A percentile compares a stretch with the other conserved stretches of the same genome.
Conservation (phyloP, 2,329 filamentous ascomycete genomes). For the Talaromyces atroroseus region DNA sequence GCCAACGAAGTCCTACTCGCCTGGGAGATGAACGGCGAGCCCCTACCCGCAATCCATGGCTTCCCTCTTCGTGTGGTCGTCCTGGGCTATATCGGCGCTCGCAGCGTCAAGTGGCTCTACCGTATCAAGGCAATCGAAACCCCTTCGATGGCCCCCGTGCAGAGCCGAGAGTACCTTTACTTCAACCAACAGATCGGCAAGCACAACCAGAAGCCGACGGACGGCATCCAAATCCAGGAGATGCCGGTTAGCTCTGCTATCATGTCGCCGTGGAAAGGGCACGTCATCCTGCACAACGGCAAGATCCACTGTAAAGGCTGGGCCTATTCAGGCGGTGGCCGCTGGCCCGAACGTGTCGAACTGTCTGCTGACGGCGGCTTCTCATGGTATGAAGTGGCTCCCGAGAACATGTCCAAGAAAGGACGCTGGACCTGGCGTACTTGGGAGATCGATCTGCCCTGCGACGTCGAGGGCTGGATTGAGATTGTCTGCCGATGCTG, state of each 20-base stretch:
- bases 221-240: conserved; percentile 63
- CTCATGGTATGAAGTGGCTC: conserved; percentile 59
- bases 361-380: conserved; percentile 59
- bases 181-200: conserved; percentile 65
- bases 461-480: conserved; percentile 57
- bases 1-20: conserved; percentile 61
- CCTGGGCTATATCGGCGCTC: conserved; percentile 61
- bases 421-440: conserved; percentile 59
- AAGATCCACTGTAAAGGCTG: conserved; percentile 53
- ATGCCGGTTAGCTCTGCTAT: conserved; percentile 66
- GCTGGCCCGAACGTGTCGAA: conserved; percentile 59
- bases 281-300: conserved; percentile 58
- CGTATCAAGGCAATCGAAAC: conserved; percentile 56
- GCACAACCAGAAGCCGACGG: conserved; percentile 55
- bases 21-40: conserved; percentile 67
- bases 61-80: conserved; percentile 59
- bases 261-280: conserved; percentile 57
- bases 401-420: conserved; percentile 57
- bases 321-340: conserved; percentile 55
- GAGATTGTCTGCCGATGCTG: conserved; percentile 56
- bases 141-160: conserved; percentile 56
- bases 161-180: conserved; percentile 62
- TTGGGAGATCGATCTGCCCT: conserved; percentile 60
- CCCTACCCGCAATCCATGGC: conserved; percentile 61
- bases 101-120: conserved; percentile 61